Base-by-base conservation (phyloP, 2,329 filamentous ascomycete genomes). In the Trichoderma arundinaceum region DNA sequence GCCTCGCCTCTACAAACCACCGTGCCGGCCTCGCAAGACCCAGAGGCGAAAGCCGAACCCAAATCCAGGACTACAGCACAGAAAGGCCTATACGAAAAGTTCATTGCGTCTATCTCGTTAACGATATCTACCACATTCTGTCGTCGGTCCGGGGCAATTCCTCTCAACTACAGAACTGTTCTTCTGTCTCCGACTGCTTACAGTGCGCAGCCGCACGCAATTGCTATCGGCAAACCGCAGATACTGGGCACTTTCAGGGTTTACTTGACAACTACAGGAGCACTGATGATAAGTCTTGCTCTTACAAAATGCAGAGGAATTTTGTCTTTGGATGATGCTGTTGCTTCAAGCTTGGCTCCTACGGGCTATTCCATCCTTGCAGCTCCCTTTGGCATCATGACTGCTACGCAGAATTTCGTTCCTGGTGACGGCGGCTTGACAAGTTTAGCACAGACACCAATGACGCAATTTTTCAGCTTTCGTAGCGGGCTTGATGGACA, bases 261-360 rank as follows among this genome's bases (percentile, higher is more conserved):
- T 8, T 85, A 85, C 68, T 72, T 88, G 58, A 87, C 85, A 6
- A 87, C 83, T 1, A 83, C 83, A 0, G 86, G 86, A 2, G 80
- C 80, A 10, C 76, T 88, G 7, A 74, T 87, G 13, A 76, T 86
- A 32, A 81, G 79, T 48, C 71, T 88, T 32, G 78, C 77, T 44
- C 78, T 86, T 56, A 79, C 82, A 3, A 72, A 79, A 44, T 81
- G 83, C 48, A 76, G 80, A 43, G 83, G 82, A 7, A 74, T 88
- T 44, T 72, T 80, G 13, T 79, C 79, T 1, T 75, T 83, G 19
- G 80, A 82, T 15, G 81, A 86, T 67, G 74, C 74, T 7, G 67
- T 80, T 38, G 75, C 77, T 13, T 73, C 78, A 13, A 79, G 77
- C 46, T 69, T 80, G 4, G 77, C 79, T 5, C 76, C 78, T 7